Evolutionary conservation across 768 basidiomycete species (phyloP), one percentile per base, ranked within the genome.

Genomic region (Sporobolomyces phaffii): DNA sequence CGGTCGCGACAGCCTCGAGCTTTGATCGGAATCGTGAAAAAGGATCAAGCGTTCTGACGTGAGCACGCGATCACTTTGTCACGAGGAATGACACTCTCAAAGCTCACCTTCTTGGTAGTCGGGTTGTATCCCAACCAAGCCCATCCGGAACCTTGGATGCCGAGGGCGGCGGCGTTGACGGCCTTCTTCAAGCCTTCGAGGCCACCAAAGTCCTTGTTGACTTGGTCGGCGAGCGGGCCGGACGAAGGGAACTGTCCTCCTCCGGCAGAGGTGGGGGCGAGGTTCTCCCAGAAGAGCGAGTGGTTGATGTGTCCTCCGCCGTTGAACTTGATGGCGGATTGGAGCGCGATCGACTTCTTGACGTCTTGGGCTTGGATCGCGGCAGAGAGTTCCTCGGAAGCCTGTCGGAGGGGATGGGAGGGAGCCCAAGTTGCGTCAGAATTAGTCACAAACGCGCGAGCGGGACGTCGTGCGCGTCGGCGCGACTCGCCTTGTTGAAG

Each of bases 291-390:
- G 83, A 99, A 99, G 38, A 98, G 81, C 18, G 91, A 65, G 79
- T 94, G 92, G 79, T 96, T 96, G 77, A 93, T 90, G 76, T 93
- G 91, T 5, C 90, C 89, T 75, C 93, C 93, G n/a, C 93, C 93
- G 78, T 96, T 94, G 80, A 98, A 99, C 80, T 91, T 97, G 76
- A 99, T 81, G 13, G 94, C 92, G 18, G 87, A 80, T 78, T 97
- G 94, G 22, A 98, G 83, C 5, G 83, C 83, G 77, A 99, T 94
- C 69, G 83, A 80, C 73, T 87, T 86, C 76, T 86, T 86, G 60
- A 85, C 82, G 43, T 87, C 84, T 22, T 81, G 75, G 5, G 86
- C 77, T 59, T 72, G 65, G 13, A 65, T 34, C 20, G 78, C 72
- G 68, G 85, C 85, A 33, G 82, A 80, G 75, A 89, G 90, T n/a